Evolutionary conservation across 306 rosid genomes (phyloP).

Genomic region (Cucumis melo): DNA sequence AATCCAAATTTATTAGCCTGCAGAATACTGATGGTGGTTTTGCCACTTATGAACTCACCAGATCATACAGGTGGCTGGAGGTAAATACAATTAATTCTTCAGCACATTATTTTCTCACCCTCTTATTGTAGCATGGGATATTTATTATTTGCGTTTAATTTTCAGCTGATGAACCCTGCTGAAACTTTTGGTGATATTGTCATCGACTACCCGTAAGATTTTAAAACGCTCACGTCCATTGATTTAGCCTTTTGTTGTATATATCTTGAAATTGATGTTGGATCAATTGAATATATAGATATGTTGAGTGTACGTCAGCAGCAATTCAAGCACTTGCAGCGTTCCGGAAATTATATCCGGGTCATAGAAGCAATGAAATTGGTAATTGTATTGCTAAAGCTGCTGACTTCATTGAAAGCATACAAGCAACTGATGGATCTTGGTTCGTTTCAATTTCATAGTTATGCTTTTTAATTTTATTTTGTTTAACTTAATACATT

Average conservation of each 20-base stretch:
- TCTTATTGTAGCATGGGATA: background rate
- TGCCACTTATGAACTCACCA: constrained; percentile 23
- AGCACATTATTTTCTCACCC: background rate
- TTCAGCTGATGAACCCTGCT: constrained; percentile 23
- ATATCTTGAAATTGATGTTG: background rate
- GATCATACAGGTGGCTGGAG: constrained; percentile 25
- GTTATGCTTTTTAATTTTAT: background rate
- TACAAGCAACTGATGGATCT: constrained; percentile 23
- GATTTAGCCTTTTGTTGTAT: background rate
- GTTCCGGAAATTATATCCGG: constrained; percentile 17
- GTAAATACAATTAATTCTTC: background rate
- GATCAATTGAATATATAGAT: constrained; percentile 10
- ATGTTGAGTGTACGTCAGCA: constrained; percentile 28
- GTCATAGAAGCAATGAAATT: constrained; percentile 21
- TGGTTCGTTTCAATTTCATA: constrained; percentile 15
- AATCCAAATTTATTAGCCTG: background rate
- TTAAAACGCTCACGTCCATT: background rate
- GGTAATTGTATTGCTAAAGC: constrained; percentile 16
- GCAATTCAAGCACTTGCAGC: constrained; percentile 19
- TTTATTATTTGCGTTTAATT: background rate
- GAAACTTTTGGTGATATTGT: constrained; percentile 32
- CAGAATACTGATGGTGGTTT: constrained; percentile 24
- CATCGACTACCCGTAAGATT: constrained; percentile 23
- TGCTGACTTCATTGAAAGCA: constrained; percentile 20
- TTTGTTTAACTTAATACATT: background rate